Base-by-base conservation (phyloP, 208 protist genomes). In the Wallacemonas rigidus region DNA sequence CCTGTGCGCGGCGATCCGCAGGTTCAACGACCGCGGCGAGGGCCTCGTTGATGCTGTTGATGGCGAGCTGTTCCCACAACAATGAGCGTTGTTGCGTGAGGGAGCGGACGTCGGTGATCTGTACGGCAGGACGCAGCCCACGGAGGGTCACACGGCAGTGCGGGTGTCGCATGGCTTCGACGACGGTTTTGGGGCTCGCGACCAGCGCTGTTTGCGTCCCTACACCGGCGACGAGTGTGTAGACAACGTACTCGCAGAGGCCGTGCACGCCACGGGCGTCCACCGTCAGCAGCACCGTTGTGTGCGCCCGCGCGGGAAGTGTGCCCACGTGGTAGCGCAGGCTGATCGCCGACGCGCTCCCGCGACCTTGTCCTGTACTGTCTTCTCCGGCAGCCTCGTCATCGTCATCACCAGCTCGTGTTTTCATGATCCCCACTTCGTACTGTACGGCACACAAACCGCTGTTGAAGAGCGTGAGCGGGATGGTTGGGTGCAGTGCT, bases 381-480 rank as follows among this genome's bases (percentile, higher is more conserved):
- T 26, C 26, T 26, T 26, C 45, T 12, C 45, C 8, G 8, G 45
- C 45, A 12, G 45, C 45, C 9, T 63, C 38, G 36, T 8, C 43
- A 4, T 45, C 60, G 41, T 48, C 47, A 47, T 56, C 69, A 12
- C 63, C 63, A 47, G 53, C 15, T 56, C 67, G 39, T 5, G 35
- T 12, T 57, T 62, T 9, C 72, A 64, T 41, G 91, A 69, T 55
- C 72, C 89, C 82, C 39, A 97, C 83, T 69, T 94, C 82, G 74
- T 94, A 96, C 69, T 69, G 72, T 68, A 95, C 81, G 1, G 87
- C 87, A 74, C 90, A 94, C 7, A 87, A 35, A 63, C 90, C 77
- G 72, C 89, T 93, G 76, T 96, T 97, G 82, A 92, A 97, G 17
- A 97, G 77, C 5, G 90, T 95, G 65, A 95, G 80, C 39, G 78